phyloP scores from a whole-genome alignment of 1,284 basidiomycete genomes.

The Naganishia sp. region DNA sequence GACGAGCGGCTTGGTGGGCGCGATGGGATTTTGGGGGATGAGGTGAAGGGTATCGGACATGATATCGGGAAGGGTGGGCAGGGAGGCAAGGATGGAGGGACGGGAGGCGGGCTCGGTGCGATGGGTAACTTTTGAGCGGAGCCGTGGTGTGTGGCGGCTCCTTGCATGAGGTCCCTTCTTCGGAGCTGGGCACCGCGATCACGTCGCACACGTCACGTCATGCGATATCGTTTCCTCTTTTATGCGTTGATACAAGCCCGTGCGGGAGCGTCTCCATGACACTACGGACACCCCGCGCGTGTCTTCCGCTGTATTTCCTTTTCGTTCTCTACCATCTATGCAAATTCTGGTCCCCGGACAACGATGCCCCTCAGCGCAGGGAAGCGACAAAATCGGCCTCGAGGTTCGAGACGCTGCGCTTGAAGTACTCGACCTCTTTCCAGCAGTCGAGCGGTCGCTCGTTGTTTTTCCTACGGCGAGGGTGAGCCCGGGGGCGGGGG shows the following conservation, averaged over 20 bases:
- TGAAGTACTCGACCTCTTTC: slow-evolving; percentile 54
- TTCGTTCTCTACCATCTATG: not conserved
- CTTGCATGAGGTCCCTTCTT: not conserved
- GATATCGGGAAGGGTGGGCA: not conserved
- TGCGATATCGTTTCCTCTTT: not conserved
- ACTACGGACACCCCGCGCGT: too few species aligned
- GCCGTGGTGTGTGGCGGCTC: not conserved
- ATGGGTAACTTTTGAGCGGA: not conserved
- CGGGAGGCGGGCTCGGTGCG: not conserved
- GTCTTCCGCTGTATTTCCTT: not conserved
- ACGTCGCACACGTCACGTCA: not conserved
- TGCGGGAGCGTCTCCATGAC: not conserved
- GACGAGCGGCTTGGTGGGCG: slow-evolving; percentile 26
- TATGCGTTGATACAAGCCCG: slow-evolving; percentile 3
- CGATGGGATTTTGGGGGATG: slow-evolving; percentile 21
- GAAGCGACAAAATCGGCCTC: slow-evolving; percentile 42
- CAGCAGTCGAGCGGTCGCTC: slow-evolving; percentile 54
- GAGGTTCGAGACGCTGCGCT: slow-evolving; percentile 51
- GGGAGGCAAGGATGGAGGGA: not conserved
- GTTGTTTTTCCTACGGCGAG: slow-evolving; percentile 41
- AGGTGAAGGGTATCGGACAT: slow-evolving; percentile 10
- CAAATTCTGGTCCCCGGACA: too few species aligned
- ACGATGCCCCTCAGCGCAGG: slow-evolving; percentile 14
- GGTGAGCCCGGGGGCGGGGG: not conserved
- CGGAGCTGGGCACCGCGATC: not conserved